These are phyloP conservation scores for Alternaria brassicae DNA, from an alignment of 2,329 filamentous ascomycete species.

Conservation along the genomic window DNA sequence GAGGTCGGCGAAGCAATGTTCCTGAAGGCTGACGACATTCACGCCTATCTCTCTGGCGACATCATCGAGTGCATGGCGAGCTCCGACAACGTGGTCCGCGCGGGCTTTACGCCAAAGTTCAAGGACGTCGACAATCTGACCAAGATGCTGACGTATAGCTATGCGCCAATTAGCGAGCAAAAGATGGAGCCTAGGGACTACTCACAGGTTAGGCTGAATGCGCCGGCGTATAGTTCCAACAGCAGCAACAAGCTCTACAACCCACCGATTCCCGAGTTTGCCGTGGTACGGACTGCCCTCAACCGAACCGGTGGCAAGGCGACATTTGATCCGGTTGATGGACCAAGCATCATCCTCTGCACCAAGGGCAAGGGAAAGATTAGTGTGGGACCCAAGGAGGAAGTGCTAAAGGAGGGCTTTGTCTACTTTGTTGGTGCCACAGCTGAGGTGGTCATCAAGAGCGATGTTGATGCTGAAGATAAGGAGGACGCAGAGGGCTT, in stretches of 20 bases:
- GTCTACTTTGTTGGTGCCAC: constrained; percentile 78
- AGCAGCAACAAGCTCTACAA: constrained; percentile 82
- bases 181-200: constrained; percentile 90
- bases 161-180: constrained; percentile 91
- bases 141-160: constrained; percentile 91
- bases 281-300: constrained; percentile 81
- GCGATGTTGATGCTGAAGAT: constrained; percentile 54
- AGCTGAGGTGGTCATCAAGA: constrained; percentile 82
- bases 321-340: constrained; percentile 85
- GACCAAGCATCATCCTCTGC: constrained; percentile 92
- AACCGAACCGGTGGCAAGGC: constrained; percentile 76
- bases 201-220: constrained; percentile 82
- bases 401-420: constrained; percentile 65
- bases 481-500: constrained; percentile 65
- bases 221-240: constrained; percentile 77
- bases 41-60: constrained; percentile 91
- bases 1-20: constrained; percentile 93
- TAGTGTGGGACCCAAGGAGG: constrained; percentile 79
- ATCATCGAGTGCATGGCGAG: constrained; percentile 99
- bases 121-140: constrained; percentile 92
- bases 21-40: constrained; percentile 94
- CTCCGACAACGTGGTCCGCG: constrained; percentile 97
- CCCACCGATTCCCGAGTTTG: constrained; percentile 95
- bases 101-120: constrained; percentile 97
- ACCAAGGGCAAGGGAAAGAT: constrained; percentile 84